Conservation (phyloP, 2,329 filamentous ascomycete genomes). For the Colletotrichum sublineola region DNA sequence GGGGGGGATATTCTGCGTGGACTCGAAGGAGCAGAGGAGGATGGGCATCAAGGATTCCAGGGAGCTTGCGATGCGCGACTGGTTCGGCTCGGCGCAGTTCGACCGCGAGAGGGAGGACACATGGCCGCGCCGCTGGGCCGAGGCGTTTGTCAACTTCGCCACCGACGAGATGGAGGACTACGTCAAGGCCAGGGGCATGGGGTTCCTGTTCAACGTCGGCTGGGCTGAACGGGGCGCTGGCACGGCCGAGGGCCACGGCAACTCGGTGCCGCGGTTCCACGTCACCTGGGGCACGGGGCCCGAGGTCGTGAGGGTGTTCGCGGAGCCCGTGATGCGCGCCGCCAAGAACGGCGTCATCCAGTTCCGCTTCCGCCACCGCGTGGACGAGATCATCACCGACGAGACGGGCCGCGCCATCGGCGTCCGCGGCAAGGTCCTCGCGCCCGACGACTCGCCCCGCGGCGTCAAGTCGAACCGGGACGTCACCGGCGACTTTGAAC, state of each 20-base stretch:
- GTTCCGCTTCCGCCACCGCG: constrained; percentile 69
- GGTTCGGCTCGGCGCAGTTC: constrained; percentile 69
- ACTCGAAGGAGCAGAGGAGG: constrained; percentile 68
- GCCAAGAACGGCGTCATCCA: constrained; percentile 66
- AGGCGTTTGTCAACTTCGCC: constrained; percentile 74
- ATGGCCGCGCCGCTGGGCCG: constrained; percentile 73
- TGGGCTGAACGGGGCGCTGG: constrained; percentile 74
- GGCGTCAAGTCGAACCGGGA: constrained; percentile 66
- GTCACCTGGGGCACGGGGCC: constrained; percentile 73
- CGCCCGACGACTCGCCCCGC: constrained; percentile 62
- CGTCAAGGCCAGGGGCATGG: constrained; percentile 65
- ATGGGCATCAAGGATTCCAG: constrained; percentile 70
- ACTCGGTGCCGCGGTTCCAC: constrained; percentile 74
- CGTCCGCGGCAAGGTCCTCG: constrained; percentile 66
- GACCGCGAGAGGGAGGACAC: constrained; percentile 68
- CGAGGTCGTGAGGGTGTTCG: constrained; percentile 70
- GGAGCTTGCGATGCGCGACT: constrained; percentile 70
- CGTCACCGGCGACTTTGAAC: constrained; percentile 64
- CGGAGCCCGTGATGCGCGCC: constrained; percentile 66
- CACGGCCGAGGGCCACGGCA: constrained; percentile 68
- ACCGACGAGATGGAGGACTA: constrained; percentile 70
- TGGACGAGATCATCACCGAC: constrained; percentile 69
- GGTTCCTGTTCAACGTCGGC: constrained; percentile 67
- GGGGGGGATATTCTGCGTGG: constrained; percentile 71
- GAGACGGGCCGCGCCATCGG: constrained; percentile 65